Evolutionary conservation across 805 yeast genomes (phyloP).

Genomic region (Wickerhamomyces silvicola): DNA sequence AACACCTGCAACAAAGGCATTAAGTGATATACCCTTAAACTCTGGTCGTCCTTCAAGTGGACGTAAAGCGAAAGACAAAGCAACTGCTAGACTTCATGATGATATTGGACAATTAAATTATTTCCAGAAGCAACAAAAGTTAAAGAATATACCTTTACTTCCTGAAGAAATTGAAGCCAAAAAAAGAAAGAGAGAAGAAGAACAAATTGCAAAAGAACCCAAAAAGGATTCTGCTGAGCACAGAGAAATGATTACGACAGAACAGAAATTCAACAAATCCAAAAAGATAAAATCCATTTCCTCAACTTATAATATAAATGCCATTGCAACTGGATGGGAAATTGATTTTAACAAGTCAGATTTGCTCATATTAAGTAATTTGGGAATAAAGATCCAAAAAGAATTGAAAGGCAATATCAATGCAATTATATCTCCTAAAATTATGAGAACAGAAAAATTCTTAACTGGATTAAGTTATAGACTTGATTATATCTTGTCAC

Average conservation of each 20-base stretch:
- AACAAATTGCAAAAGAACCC: slow-evolving; percentile 14
- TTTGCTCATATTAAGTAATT: slow-evolving; percentile 31
- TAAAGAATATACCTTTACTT: slow-evolving; percentile 30
- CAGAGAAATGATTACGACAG: no score
- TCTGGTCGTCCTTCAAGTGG: slow-evolving; percentile 20
- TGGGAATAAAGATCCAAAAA: slow-evolving; percentile 50
- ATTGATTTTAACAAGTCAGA: slow-evolving; percentile 39
- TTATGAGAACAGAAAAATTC: slow-evolving; percentile 85
- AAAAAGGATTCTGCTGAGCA: slow-evolving; percentile 7
- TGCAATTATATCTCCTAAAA: slow-evolving; percentile 68
- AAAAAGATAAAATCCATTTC: no score
- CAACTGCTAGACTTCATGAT: slow-evolving; percentile 57
- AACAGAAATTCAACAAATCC: slow-evolving; percentile 5
- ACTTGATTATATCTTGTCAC: slow-evolving; percentile 44
- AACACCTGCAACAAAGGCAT: slow-evolving; percentile 6
- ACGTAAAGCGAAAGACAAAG: slow-evolving; percentile 60
- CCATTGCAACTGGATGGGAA: slow-evolving; percentile 64
- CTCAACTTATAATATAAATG: slow-evolving; percentile 35
- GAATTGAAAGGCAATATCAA: slow-evolving; percentile 30
- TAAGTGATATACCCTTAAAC: slow-evolving; percentile 8
- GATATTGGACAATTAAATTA: slow-evolving; percentile 64
- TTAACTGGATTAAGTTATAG: slow-evolving; percentile 58
- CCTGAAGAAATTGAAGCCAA: slow-evolving; percentile 34
- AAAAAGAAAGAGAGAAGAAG: slow-evolving; percentile 24
- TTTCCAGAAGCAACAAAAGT: slow-evolving; percentile 49